Evolutionary conservation across 176 grass and related monocot species (phyloP).

Genomic region (Leersia perrieri): DNA sequence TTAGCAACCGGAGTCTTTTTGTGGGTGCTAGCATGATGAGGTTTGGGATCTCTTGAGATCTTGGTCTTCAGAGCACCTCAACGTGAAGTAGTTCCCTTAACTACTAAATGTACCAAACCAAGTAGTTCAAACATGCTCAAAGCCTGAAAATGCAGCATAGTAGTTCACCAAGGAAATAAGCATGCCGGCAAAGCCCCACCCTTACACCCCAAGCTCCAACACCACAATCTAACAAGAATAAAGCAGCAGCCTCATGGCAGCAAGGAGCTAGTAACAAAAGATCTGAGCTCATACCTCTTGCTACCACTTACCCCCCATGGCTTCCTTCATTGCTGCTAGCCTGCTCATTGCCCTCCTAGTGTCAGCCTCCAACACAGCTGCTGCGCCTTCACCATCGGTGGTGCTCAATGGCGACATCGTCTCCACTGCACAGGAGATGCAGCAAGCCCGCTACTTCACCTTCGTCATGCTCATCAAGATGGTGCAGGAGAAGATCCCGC

Average conservation of each 20-base stretch:
- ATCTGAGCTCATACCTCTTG: constrained; percentile 15
- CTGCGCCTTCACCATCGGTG: not conserved
- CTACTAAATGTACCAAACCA: not conserved
- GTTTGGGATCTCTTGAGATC: too few relatives aligned
- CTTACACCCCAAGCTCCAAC: not conserved
- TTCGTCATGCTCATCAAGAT: constrained; percentile 62
- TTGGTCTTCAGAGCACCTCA: too few relatives aligned
- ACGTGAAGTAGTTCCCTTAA: too few relatives aligned
- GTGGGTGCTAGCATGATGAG: too few relatives aligned
- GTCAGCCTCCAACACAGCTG: not conserved
- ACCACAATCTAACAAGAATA: not conserved
- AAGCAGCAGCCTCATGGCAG: constrained; percentile 10
- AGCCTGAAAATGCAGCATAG: constrained; percentile 12
- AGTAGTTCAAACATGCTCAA: constrained; percentile 33
- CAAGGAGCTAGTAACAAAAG: not conserved
- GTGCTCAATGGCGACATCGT: not conserved
- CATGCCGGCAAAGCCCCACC: not conserved
- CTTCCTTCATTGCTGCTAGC: not conserved
- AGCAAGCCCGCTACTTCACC: constrained; percentile 53
- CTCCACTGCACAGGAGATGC: constrained; percentile 43
- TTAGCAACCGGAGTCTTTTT: too few relatives aligned
- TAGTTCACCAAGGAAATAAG: constrained; percentile 30
- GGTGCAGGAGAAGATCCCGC: constrained; percentile 52
- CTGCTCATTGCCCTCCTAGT: constrained; percentile 3
- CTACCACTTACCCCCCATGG: constrained; percentile 18